Evolutionary conservation across 768 basidiomycete species (phyloP).

Genomic region (Rhodotorula kratochvilovae): DNA sequence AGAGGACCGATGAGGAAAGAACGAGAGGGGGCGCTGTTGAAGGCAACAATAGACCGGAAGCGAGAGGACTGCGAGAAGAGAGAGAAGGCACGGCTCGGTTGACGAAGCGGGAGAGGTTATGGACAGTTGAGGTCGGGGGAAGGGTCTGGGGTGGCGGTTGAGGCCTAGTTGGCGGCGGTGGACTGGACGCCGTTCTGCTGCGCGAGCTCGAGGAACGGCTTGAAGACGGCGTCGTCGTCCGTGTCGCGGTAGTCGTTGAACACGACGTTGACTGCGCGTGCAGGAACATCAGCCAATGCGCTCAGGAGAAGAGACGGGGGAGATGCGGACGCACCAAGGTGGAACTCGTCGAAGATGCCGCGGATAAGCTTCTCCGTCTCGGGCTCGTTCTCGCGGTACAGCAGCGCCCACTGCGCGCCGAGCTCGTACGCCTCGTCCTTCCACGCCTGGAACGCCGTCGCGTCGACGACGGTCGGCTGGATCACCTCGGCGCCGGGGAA

Average conservation of each 20-base stretch:
- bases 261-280: constrained; percentile 62
- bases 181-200: constrained; percentile 2
- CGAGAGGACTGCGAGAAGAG: constrained; percentile 4
- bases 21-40: constrained; percentile 17
- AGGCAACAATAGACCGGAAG: constrained; percentile 16
- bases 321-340: constrained; percentile 55
- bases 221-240: constrained; percentile 43
- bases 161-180: constrained; percentile 7
- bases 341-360: constrained; percentile 63
- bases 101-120: constrained; percentile 4
- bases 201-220: constrained; percentile 40
- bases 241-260: constrained; percentile 69
- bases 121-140: constrained; percentile 25
- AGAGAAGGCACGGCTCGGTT: constrained; percentile 2
- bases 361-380: constrained; percentile 69
- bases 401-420: constrained; percentile 87
- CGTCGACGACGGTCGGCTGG: constrained; percentile 94
- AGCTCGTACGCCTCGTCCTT: constrained; percentile 95
- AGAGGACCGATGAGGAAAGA: not conserved
- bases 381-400: constrained; percentile 67
- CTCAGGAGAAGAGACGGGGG: too few relatives aligned
- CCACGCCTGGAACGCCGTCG: constrained; percentile 64
- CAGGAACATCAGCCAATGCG: not conserved
- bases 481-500: constrained; percentile 94
- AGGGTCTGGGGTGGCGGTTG: not conserved